Conservation (phyloP, 768 basidiomycete species). For the Mycena albidolilacea region DNA sequence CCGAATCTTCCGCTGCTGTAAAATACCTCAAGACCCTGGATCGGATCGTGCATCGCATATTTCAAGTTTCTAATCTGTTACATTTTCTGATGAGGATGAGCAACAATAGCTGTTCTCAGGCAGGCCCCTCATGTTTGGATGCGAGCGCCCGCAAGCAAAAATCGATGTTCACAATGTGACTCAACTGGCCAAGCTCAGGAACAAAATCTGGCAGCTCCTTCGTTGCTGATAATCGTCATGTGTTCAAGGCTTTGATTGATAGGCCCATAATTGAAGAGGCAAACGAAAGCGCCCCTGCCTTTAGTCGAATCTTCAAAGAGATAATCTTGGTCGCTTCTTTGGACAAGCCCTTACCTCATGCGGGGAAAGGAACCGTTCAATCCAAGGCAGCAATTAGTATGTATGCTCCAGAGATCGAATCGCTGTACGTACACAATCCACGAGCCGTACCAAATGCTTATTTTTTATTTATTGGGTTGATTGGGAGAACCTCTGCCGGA, state of each 20-base stretch:
- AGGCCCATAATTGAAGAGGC: slow-evolving; percentile 60
- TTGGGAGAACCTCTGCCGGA: too few relatives aligned
- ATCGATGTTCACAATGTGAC: slow-evolving; percentile 49
- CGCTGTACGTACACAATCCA: slow-evolving; percentile 45
- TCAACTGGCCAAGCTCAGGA: slow-evolving; percentile 48
- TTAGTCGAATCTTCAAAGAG: slow-evolving; percentile 63
- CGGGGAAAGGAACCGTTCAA: slow-evolving; percentile 62
- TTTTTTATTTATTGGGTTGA: too few relatives aligned
- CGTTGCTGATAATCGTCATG: background rate
- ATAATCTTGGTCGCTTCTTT: slow-evolving; percentile 62
- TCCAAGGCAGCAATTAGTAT: slow-evolving; percentile 55
- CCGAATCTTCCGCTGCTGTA: slow-evolving; percentile 41
- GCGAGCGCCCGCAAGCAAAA: slow-evolving; percentile 47
- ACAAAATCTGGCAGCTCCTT: slow-evolving; percentile 50
- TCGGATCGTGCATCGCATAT: slow-evolving; percentile 45
- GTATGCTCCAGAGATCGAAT: slow-evolving; percentile 60
- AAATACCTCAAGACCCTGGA: slow-evolving; percentile 44
- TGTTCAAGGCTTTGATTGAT: background rate
- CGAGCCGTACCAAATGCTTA: too few relatives aligned
- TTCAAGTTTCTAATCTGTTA: background rate
- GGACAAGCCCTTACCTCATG: slow-evolving; percentile 58
- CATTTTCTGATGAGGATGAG: background rate
- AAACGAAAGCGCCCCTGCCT: slow-evolving; percentile 55
- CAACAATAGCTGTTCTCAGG: slow-evolving; percentile 47
- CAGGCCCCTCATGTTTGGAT: slow-evolving; percentile 59